Evolutionary conservation across 306 rosid species (phyloP), one percentile per base, ranked within the genome.

Genomic region (Cucurbita argyrosperma): DNA sequence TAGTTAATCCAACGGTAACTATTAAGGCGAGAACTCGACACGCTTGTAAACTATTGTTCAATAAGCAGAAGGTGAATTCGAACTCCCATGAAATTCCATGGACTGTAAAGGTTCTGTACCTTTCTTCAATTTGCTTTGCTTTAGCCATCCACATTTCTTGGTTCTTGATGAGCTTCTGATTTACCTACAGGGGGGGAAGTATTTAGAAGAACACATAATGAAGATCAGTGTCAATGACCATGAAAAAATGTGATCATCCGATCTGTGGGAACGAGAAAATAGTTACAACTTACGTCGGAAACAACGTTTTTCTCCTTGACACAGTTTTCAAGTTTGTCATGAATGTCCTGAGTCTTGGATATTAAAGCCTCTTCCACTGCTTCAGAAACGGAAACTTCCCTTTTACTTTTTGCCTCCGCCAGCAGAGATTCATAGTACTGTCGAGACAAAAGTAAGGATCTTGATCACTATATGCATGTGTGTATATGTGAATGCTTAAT

Each of bases 361-460:
- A 85, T 73, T 59, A 84, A 84, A 76, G 95, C 92, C 66, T 82
- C 79, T 82, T 91, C 95, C 78, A 88, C 91, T 47, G 95, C 92
- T 86, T 89, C 95, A 46, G 89, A 76, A 53, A 87, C 71, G 67
- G 86, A 81, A 71, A 79, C 82, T 66, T 89, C 91, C 81, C 70
- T 75, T 83, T 83, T 91, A 74, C 87, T 76, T 84, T 78, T 91
- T 60, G 96, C 86, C 82, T 94, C 99, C 62, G 64, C 67, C 42
- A 94, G 86, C 79, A 84, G 81, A 77, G 91, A 83, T 78, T 89
- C 96, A 73, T 89, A 89, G 81, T 86, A 76, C 97, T 94, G 83
- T 62, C 83, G 71, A 50, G 45, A 74, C 23, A 16, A 63, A 61
- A 40, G 37, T 7, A 8, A 74, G 15, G 10, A 13, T 13, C 39